Percentiles rank a stretch among this genome's conserved stretches.
Conservation (phyloP, 2,329 filamentous ascomycete genomes). For the Xylariales sp. region DNA sequence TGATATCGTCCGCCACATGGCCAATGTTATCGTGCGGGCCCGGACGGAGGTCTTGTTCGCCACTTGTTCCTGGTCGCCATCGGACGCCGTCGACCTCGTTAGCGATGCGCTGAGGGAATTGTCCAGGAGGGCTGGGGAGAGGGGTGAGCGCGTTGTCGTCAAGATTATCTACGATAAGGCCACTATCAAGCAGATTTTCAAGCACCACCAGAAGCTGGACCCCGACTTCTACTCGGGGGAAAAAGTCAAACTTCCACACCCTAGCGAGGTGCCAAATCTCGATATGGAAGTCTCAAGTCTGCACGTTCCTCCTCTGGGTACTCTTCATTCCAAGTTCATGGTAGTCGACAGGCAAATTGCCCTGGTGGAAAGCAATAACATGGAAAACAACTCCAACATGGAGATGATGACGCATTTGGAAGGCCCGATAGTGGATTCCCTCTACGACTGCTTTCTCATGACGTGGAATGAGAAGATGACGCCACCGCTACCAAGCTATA, state of each 20-base stretch:
- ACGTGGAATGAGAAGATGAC: slow-evolving; percentile 64
- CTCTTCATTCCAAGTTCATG: slow-evolving; percentile 75
- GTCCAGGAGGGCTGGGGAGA: slow-evolving; percentile 56
- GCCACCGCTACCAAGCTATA: slow-evolving; percentile 53
- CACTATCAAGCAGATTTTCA: slow-evolving; percentile 56
- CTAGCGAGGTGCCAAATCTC: slow-evolving; percentile 64
- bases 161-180: slow-evolving; percentile 76
- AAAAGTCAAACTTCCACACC: slow-evolving; percentile 55
- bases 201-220: slow-evolving; percentile 60
- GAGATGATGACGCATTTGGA: slow-evolving; percentile 79
- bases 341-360: slow-evolving; percentile 69
- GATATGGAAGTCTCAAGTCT: slow-evolving; percentile 71
- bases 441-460: slow-evolving; percentile 71
- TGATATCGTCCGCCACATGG: slow-evolving; percentile 70
- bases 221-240: slow-evolving; percentile 54
- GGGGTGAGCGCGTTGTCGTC: slow-evolving; percentile 56
- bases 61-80: slow-evolving; percentile 73
- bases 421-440: slow-evolving; percentile 69
- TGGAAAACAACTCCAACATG: slow-evolving; percentile 72
- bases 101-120: slow-evolving; percentile 67
- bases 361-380: slow-evolving; percentile 73
- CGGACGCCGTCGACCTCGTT: slow-evolving; percentile 62
- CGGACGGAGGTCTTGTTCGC: slow-evolving; percentile 69
- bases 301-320: slow-evolving; percentile 66
- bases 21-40: slow-evolving; percentile 70